phyloP scores from a whole-genome alignment of 2,329 filamentous ascomycete genomes.

The Nemania serpens region DNA sequence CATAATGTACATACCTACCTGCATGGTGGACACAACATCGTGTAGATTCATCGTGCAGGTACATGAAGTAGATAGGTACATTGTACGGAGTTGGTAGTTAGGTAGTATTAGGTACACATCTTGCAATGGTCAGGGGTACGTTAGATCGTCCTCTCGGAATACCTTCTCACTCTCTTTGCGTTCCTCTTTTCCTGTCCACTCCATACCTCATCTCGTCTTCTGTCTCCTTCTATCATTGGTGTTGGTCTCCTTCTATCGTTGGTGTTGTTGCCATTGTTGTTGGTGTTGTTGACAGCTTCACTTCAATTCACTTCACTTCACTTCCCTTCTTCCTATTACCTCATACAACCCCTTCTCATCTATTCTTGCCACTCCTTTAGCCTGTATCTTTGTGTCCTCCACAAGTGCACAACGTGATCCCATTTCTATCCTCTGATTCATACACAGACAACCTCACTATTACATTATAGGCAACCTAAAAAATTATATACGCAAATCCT shows the following conservation, averaged over 20 bases:
- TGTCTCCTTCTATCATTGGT: conserved; percentile 7
- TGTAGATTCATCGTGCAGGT: conserved; percentile 5
- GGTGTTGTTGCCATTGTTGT: conserved; percentile 6
- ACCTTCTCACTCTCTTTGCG: neutral
- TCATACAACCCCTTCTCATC: neutral
- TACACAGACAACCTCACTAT: conserved; percentile 8
- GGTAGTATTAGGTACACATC: conserved; percentile 1
- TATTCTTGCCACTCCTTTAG: conserved; percentile 24
- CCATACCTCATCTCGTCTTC: neutral
- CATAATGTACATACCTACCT: neutral
- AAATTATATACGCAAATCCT: conserved; percentile 9
- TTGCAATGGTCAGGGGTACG: conserved; percentile 9
- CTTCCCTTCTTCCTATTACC: neutral
- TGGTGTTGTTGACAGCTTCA: conserved; percentile 20
- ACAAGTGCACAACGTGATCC: conserved; percentile 14
- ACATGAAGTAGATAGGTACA: neutral
- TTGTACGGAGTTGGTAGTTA: neutral
- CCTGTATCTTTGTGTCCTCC: conserved; percentile 5
- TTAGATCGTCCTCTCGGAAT: conserved; percentile 4
- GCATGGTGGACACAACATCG: neutral
- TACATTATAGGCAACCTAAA: conserved; percentile 12
- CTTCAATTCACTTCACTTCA: neutral
- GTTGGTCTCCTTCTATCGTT: conserved; percentile 1
- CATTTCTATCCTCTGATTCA: conserved; percentile 16
- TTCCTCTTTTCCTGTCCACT: conserved; percentile 10